Percentiles rank a stretch among this genome's conserved stretches.
These are phyloP conservation scores for Dalbergia oliveri DNA, from an alignment of 306 rosid genomes.

Conservation along the genomic window DNA sequence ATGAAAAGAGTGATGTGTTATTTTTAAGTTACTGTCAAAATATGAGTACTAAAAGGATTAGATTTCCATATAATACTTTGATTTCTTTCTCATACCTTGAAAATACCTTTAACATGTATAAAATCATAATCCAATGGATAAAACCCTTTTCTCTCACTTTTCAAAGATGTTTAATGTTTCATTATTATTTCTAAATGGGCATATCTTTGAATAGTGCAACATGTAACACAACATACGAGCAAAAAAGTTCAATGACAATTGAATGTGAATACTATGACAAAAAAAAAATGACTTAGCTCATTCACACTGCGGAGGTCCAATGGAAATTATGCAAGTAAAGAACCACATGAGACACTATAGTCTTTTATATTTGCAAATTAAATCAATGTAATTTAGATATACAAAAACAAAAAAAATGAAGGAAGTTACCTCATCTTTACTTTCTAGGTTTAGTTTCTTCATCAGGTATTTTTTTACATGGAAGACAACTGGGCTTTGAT, in stretches of 20 bases:
- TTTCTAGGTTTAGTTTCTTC: slow-evolving; percentile 72
- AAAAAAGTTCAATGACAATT: slow-evolving; percentile 1
- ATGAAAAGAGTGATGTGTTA: neutral
- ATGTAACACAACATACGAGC: neutral
- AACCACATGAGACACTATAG: neutral
- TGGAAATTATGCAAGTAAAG: slow-evolving; percentile 12
- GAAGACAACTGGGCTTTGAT: slow-evolving; percentile 70
- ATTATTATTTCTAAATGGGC: neutral
- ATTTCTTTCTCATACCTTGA: too few species aligned
- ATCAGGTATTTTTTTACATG: slow-evolving; percentile 67
- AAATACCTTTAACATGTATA: neutral
- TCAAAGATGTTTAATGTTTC: too few species aligned
- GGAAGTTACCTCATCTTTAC: slow-evolving; percentile 70
- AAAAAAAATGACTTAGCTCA: neutral
- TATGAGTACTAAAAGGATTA: neutral
- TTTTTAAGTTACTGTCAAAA: neutral
- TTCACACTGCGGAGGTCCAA: neutral
- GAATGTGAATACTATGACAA: neutral
- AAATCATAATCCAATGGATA: neutral
- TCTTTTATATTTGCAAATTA: slow-evolving; percentile 9
- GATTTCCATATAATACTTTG: too few species aligned
- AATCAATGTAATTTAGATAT: slow-evolving; percentile 10
- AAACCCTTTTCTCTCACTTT: neutral
- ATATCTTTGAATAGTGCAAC: neutral
- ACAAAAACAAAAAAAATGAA: neutral